These are phyloP conservation scores for Arthroderma uncinatum DNA, from an alignment of 2,329 filamentous ascomycete genomes.

Conservation along the genomic window DNA sequence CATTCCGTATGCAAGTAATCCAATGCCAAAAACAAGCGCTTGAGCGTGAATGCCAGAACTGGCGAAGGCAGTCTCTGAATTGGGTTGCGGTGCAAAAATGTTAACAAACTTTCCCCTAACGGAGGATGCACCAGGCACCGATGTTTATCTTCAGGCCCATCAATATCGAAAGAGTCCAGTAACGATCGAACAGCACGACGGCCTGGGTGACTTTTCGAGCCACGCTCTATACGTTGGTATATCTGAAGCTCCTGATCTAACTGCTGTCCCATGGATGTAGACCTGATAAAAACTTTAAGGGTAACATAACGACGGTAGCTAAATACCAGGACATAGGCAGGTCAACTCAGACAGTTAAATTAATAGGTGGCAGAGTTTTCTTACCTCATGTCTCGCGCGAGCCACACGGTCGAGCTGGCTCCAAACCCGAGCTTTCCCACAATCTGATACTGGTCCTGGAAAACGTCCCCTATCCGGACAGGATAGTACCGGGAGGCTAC, in stretches of 20 bases:
- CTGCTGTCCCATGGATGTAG: constrained; percentile 21
- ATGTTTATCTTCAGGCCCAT: constrained; percentile 17
- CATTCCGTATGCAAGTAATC: constrained; percentile 35
- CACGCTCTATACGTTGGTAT: constrained; percentile 31
- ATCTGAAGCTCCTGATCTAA: constrained; percentile 33
- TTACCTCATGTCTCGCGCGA: constrained; percentile 20
- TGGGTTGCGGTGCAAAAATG: constrained; percentile 13
- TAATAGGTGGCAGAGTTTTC: too few relatives aligned
- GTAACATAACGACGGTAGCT: constrained; percentile 23
- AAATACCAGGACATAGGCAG: constrained; percentile 6
- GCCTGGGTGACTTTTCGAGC: constrained; percentile 22
- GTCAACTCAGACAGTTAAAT: background rate
- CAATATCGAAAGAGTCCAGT: constrained; percentile 23
- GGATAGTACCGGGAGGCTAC: constrained; percentile 22
- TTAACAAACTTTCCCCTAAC: constrained; percentile 14
- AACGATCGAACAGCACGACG: constrained; percentile 20
- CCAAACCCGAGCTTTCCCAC: constrained; percentile 30
- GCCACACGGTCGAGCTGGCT: constrained; percentile 28
- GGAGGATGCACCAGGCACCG: constrained; percentile 20
- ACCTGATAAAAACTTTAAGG: constrained; percentile 23
- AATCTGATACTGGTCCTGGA: constrained; percentile 25
- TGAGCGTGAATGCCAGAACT: constrained; percentile 10
- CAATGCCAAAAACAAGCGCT: constrained; percentile 10
- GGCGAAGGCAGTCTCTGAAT: constrained; percentile 11
- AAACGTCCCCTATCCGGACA: constrained; percentile 22